Conservation (phyloP, 371 early-diverging fungal genomes). For the Mycotypha africana region DNA sequence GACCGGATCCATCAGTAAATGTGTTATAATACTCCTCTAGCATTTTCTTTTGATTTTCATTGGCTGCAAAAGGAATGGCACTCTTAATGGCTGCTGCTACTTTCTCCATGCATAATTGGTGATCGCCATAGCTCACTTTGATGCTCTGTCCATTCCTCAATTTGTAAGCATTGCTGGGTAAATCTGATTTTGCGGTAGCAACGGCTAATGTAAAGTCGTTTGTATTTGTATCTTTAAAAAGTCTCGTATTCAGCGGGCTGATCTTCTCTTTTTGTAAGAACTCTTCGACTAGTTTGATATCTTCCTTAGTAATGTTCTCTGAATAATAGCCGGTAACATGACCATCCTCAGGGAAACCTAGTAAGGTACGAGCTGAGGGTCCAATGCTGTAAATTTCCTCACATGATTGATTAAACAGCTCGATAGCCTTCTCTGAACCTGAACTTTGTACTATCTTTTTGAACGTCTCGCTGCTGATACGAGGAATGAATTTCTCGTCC, state of each 20-base stretch:
- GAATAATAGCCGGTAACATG: conserved; percentile 57
- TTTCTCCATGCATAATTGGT: conserved; percentile 31
- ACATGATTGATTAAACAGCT: conserved; percentile 24
- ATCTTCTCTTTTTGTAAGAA: conserved; percentile 36
- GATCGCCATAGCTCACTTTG: conserved; percentile 47
- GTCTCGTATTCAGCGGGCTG: conserved; percentile 35
- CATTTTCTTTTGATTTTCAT: conserved; percentile 52
- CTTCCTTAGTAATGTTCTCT: conserved; percentile 41
- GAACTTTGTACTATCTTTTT: conserved; percentile 34
- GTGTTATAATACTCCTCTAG: conserved; percentile 41
- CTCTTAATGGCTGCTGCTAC: conserved; percentile 36
- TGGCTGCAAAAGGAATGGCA: conserved; percentile 47
- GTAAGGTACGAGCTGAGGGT: conserved; percentile 32
- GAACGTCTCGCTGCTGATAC: conserved; percentile 27
- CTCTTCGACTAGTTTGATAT: conserved; percentile 45
- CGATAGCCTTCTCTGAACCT: conserved; percentile 16
- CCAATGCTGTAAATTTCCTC: conserved; percentile 36
- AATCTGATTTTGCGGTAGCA: conserved; percentile 36
- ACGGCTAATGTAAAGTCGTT: conserved; percentile 18
- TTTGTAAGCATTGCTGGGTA: conserved; percentile 5
- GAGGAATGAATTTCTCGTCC: conserved; percentile 62
- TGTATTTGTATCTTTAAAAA: conserved; percentile 36
- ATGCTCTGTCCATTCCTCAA: conserved; percentile 32
- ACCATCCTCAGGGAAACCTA: conserved; percentile 60
- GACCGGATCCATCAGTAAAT: conserved; percentile 52